phyloP scores from a whole-genome alignment of 2,329 filamentous ascomycete species.

The Rasamsonia emersonii region DNA sequence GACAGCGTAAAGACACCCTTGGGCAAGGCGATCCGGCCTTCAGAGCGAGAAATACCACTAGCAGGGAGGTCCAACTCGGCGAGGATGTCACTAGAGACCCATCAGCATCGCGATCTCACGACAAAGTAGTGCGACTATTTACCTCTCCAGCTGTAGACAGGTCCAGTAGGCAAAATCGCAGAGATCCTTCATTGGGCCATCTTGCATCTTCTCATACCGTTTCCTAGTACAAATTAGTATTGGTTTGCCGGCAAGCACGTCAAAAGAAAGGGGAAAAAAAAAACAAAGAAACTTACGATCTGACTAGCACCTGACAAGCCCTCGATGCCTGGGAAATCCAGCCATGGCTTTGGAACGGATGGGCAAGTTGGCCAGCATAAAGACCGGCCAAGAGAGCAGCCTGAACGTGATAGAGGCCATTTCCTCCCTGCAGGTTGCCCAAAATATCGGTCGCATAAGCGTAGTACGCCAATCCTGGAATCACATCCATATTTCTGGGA shows the following conservation, averaged over 20 bases:
- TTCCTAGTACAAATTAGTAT: slow-evolving; percentile 14
- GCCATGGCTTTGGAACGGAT: slow-evolving; percentile 76
- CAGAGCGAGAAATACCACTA: slow-evolving; percentile 51
- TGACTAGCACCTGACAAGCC: slow-evolving; percentile 62
- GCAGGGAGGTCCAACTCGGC: slow-evolving; percentile 67
- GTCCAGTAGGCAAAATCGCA: slow-evolving; percentile 82
- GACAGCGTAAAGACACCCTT: slow-evolving; percentile 26
- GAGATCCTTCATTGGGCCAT: slow-evolving; percentile 46
- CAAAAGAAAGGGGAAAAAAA: background rate
- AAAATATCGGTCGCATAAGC: slow-evolving; percentile 79
- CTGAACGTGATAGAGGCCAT: slow-evolving; percentile 75
- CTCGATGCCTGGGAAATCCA: slow-evolving; percentile 57
- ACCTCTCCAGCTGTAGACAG: slow-evolving; percentile 86
- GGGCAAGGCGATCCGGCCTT: slow-evolving; percentile 37
- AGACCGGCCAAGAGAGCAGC: slow-evolving; percentile 75
- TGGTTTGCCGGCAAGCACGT: background rate
- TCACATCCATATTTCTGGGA: slow-evolving; percentile 65
- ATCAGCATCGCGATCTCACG: slow-evolving; percentile 1
- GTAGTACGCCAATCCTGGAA: slow-evolving; percentile 86
- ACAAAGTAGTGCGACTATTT: slow-evolving; percentile 12
- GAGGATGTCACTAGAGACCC: slow-evolving; percentile 63
- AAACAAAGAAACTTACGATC: slow-evolving; percentile 49
- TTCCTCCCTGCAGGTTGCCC: slow-evolving; percentile 68
- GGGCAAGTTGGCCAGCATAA: slow-evolving; percentile 79
- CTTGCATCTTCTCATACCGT: slow-evolving; percentile 25